These are phyloP conservation scores for Claviceps digitariae DNA, from an alignment of 2,329 filamentous ascomycete species.

Conservation along the genomic window DNA sequence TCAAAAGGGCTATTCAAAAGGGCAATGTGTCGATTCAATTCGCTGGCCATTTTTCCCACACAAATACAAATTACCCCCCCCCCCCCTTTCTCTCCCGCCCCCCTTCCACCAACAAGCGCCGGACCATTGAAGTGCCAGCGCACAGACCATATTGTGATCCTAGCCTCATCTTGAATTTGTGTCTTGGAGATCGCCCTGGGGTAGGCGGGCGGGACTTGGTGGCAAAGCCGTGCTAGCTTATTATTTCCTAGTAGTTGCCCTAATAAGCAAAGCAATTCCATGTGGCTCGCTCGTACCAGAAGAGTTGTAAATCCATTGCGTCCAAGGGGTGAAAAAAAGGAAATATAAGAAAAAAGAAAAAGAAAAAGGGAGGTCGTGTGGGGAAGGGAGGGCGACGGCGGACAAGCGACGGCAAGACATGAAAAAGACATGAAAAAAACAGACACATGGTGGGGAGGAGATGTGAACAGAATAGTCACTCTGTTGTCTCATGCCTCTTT, in stretches of 20 bases:
- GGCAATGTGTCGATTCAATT: too few relatives aligned
- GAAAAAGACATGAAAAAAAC: background rate
- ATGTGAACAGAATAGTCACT: background rate
- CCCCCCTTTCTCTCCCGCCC: too few relatives aligned
- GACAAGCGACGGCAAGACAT: background rate
- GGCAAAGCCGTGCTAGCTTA: background rate
- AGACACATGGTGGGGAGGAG: background rate
- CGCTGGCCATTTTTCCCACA: too few relatives aligned
- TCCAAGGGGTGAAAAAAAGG: background rate
- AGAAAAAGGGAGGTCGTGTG: background rate
- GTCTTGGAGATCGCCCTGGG: background rate
- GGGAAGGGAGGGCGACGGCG: background rate
- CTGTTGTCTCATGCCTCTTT: background rate
- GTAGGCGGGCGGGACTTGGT: background rate
- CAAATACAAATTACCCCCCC: too few relatives aligned
- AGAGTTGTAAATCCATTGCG: background rate
- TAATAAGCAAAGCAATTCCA: background rate
- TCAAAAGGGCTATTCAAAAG: too few relatives aligned
- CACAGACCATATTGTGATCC: background rate
- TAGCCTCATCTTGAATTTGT: background rate
- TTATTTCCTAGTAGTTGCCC: background rate
- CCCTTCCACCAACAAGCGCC: background rate
- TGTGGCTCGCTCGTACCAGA: background rate
- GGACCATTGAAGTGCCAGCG: background rate
- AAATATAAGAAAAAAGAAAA: background rate